These are phyloP conservation scores for Aurifilum marmelostoma DNA, from an alignment of 2,329 filamentous ascomycete genomes.

Conservation along the genomic window DNA sequence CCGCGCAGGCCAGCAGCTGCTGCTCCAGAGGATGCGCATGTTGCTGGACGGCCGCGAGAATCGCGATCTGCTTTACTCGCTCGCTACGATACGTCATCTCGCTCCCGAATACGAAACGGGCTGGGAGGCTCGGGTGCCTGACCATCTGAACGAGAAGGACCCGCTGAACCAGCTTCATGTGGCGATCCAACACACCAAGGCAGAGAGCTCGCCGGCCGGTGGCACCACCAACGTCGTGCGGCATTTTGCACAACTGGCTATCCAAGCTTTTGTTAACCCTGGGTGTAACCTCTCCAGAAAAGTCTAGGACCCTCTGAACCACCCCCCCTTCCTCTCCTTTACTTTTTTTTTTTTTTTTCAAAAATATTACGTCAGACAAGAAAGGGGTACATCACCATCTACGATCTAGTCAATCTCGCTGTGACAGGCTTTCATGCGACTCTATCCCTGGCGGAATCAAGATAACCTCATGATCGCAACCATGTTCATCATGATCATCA, in stretches of 20 bases:
- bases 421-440: background rate
- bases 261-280: constrained; percentile 60
- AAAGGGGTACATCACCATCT: background rate
- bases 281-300: constrained; percentile 53
- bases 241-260: constrained; percentile 69
- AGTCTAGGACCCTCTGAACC: too few relatives aligned
- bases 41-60: constrained; percentile 82
- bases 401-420: background rate
- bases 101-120: constrained; percentile 66
- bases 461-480: background rate
- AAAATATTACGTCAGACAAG: too few relatives aligned
- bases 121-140: constrained; percentile 58
- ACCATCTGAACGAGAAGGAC: constrained; percentile 68
- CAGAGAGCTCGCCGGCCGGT: constrained; percentile 64
- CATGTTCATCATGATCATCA: background rate
- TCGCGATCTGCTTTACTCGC: constrained; percentile 86
- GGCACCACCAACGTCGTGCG: constrained; percentile 76
- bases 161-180: constrained; percentile 68
- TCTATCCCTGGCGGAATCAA: background rate
- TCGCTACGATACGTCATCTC: constrained; percentile 77
- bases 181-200: constrained; percentile 70
- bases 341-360: too few relatives aligned
- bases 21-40: constrained; percentile 66
- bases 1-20: constrained; percentile 65
- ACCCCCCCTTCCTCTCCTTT: too few relatives aligned